Evolutionary conservation across 2,329 filamentous ascomycete genomes (phyloP).

Genomic region (Neofusicoccum umdonicola): DNA sequence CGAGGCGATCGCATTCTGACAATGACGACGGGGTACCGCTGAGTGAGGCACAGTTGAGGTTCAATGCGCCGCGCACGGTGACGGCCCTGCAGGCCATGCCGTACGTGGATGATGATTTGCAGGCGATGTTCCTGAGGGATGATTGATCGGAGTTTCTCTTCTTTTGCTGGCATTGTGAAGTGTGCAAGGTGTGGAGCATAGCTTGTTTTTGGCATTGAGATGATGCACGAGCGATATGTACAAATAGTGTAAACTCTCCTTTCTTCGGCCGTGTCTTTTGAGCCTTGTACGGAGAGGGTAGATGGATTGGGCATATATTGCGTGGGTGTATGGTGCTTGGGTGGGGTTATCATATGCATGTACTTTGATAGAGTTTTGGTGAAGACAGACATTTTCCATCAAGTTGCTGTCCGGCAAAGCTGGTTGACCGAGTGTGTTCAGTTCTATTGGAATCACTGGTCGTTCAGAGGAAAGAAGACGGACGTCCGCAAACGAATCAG

Average conservation of each 20-base stretch:
- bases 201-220: background rate
- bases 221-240: background rate
- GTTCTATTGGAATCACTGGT: too few relatives aligned
- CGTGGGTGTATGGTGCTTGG: too few relatives aligned
- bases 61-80: conserved; percentile 39
- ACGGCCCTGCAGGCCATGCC: conserved; percentile 47
- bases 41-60: conserved; percentile 31
- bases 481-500: too few relatives aligned
- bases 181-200: background rate
- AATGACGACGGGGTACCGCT: conserved; percentile 19
- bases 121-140: conserved; percentile 27
- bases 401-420: too few relatives aligned
- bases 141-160: background rate
- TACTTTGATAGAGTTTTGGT: too few relatives aligned
- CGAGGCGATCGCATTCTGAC: conserved; percentile 21
- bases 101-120: conserved; percentile 28
- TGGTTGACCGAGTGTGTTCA: too few relatives aligned
- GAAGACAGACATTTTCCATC: too few relatives aligned
- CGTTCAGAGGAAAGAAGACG: too few relatives aligned
- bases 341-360: too few relatives aligned
- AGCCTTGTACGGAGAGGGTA: too few relatives aligned
- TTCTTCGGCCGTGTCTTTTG: background rate
- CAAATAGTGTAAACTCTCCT: background rate
- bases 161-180: background rate
- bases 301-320: too few relatives aligned